These are phyloP conservation scores for Phallus indusiatus DNA, from an alignment of 768 basidiomycete genomes.

Conservation along the genomic window DNA sequence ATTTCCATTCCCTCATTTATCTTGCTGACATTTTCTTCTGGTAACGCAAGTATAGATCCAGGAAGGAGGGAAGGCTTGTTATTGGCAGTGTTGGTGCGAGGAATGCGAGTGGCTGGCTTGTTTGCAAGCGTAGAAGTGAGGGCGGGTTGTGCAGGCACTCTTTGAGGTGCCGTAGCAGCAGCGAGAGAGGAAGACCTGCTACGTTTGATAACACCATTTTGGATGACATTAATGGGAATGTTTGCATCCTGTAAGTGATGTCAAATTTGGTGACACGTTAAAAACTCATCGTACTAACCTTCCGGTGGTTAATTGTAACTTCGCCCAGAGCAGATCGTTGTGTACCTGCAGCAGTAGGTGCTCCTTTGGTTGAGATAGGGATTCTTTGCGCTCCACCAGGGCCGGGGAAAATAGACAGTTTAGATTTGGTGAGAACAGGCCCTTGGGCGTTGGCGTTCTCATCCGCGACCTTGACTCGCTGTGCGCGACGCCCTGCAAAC, in stretches of 20 bases:
- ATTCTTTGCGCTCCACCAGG: conserved; percentile 12
- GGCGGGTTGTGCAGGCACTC: conserved; percentile 57
- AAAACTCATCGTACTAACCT: conserved; percentile 5
- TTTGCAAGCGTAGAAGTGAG: conserved; percentile 27
- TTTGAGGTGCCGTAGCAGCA: conserved; percentile 46
- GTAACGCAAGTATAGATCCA: conserved; percentile 25
- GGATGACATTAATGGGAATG: conserved; percentile 35
- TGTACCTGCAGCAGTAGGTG: conserved; percentile 37
- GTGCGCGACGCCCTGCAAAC: conserved; percentile 6
- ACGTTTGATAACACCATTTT: conserved; percentile 44
- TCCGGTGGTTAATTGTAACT: conserved; percentile 46
- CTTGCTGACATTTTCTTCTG: conserved; percentile 29
- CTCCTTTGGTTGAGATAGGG: conserved; percentile 41
- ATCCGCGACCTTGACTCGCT: conserved; percentile 7
- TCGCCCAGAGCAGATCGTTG: conserved; percentile 72
- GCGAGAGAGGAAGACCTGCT: conserved; percentile 61
- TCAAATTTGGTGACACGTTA: conserved; percentile 11
- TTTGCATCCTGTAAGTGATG: conserved; percentile 33
- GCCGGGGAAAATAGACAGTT: neutral
- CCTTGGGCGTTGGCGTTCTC: conserved; percentile 8
- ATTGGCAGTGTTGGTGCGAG: conserved; percentile 30
- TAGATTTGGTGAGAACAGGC: conserved; percentile 6
- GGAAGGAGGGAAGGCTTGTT: conserved; percentile 11
- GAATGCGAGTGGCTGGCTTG: conserved; percentile 7
- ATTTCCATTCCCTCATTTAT: conserved; percentile 57